These are phyloP conservation scores for Dalbergia cultrata DNA, from an alignment of 306 rosid species.

Conservation along the genomic window DNA sequence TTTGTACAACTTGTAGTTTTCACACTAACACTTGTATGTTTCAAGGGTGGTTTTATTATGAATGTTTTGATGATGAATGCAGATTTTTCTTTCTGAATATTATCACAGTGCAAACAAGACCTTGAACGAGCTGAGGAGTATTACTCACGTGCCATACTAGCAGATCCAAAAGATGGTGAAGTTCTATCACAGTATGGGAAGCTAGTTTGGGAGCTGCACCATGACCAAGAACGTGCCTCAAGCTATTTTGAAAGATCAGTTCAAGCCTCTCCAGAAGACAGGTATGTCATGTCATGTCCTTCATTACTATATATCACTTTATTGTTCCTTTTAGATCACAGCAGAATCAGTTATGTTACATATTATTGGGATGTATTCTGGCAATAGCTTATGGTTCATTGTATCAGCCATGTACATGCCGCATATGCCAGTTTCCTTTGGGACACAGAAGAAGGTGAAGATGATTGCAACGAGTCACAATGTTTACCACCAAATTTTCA, in stretches of 20 bases:
- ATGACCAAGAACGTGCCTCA: constrained; percentile 72
- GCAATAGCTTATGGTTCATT: constrained; percentile 38
- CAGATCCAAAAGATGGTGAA: constrained; percentile 82
- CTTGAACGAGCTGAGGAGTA: constrained; percentile 65
- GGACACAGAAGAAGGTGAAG: constrained; percentile 73
- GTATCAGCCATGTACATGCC: constrained; percentile 83
- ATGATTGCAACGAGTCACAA: constrained; percentile 23
- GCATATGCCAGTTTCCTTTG: constrained; percentile 91
- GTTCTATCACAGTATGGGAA: constrained; percentile 79
- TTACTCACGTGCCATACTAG: constrained; percentile 83
- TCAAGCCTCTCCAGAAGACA: constrained; percentile 83
- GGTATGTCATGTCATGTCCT: constrained; percentile 55
- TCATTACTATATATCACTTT: neutral
- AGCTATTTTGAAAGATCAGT: constrained; percentile 76
- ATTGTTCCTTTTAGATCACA: neutral
- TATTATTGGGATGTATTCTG: constrained; percentile 15
- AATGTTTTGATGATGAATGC: constrained; percentile 35
- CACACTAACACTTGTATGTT: neutral
- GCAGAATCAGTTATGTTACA: neutral
- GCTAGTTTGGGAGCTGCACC: constrained; percentile 80
- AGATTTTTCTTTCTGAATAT: neutral
- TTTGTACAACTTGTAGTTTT: constrained; percentile 5
- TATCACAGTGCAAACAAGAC: constrained; percentile 71
- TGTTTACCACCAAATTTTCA: constrained; percentile 45
- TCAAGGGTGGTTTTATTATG: neutral